Evolutionary conservation across 1,139 yeast species (phyloP), one percentile per base, ranked within the genome.

Genomic region (Hanseniaspora uvarum): DNA sequence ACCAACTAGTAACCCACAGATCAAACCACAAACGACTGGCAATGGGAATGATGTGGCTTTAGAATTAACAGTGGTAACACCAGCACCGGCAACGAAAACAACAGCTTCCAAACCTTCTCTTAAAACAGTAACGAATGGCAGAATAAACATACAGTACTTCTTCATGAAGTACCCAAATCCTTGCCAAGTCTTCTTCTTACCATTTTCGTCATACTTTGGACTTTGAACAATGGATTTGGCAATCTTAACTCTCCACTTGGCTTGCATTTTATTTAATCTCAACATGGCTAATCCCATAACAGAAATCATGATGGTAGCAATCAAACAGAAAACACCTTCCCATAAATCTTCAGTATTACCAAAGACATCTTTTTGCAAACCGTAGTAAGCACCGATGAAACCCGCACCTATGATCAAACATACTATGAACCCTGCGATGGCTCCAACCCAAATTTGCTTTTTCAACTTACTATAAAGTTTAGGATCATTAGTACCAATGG

Each of bases 101-200:
- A 87, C 92, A 2, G 95, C 95, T 72, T 87, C 96, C 59, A 87
- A 73, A 59, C 95, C 96, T 74, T 87, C 95, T 72, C 95, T 79
- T 58, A 87, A 73, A 52, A 87, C 83, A 21, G 96, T 87, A 61
- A 87, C 75, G 60, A 85, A 81, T 16, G 95, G 95, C 59, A 87
- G 71, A 55, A 86, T 67, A 58, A 82, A 86, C 80, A 87, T 75
- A 46, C 88, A 82, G 67, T 86, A 86, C 66, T 81, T 82, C 64
- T 79, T 69, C n/a, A 70, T 59, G 50, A 68, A 57, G 59, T 64
- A 69, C 16, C 72, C 68, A 28, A 71, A 26, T 5, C 55, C 55
- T 53, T 53, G 55, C 55, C 55, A 53, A 8, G 5, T 26, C 56
- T 61, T 69, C 58, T 68, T 69, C 55, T 65, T 66, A 59, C 67